phyloP scores from a whole-genome alignment of 163 green algal species.

The Scenedesmus sp. region DNA sequence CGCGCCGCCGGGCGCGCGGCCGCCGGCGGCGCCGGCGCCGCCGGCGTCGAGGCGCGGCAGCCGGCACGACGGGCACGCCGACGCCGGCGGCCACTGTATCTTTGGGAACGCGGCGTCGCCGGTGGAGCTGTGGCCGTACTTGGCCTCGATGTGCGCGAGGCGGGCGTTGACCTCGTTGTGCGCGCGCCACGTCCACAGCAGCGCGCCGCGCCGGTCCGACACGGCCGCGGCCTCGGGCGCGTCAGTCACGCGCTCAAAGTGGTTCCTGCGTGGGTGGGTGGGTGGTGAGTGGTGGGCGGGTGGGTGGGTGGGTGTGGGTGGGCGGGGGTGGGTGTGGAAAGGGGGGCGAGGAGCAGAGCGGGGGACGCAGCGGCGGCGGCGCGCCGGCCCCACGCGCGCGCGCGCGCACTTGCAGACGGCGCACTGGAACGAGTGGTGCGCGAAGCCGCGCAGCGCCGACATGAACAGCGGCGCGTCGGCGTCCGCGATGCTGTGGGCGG shows the following conservation, averaged over 20 bases:
- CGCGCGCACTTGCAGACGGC: constrained; percentile 47
- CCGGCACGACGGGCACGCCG: constrained; percentile 3
- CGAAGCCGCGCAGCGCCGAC: constrained; percentile 57
- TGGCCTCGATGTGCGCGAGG: not conserved
- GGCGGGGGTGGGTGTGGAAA: no score
- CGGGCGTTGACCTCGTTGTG: constrained; percentile 65
- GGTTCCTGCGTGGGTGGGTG: no score
- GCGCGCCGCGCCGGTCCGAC: constrained; percentile 53
- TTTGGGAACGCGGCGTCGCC: constrained; percentile 32
- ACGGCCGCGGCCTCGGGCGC: constrained; percentile 56
- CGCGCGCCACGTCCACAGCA: constrained; percentile 78
- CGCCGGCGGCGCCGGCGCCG: constrained; percentile 6
- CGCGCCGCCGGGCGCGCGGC: no score
- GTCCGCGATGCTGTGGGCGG: no score
- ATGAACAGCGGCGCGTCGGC: no score
- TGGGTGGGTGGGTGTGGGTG: no score
- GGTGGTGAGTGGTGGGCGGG: no score
- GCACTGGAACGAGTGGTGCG: constrained; percentile 77
- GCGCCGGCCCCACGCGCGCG: no score
- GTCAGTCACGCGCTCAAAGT: constrained; percentile 67
- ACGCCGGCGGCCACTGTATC: not conserved
- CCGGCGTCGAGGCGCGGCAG: constrained; percentile 2
- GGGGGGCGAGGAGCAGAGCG: no score
- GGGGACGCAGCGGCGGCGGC: no score
- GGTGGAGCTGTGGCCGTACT: constrained; percentile 44